phyloP scores from a whole-genome alignment of 495 filamentous ascomycete species.

The Penicillium bovifimosum region DNA sequence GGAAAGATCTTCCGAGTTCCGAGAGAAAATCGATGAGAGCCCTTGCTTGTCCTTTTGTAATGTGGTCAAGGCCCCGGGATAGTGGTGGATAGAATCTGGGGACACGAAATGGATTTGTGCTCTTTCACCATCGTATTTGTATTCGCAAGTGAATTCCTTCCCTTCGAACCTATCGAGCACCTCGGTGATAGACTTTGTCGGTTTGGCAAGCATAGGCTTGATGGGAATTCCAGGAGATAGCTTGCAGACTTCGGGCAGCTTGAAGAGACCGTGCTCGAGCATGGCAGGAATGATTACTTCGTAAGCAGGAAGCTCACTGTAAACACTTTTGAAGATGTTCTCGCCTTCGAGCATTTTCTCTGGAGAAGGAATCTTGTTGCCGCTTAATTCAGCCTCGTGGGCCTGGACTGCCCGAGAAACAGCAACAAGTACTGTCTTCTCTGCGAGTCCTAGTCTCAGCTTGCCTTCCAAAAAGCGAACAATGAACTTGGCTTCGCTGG shows the following conservation, averaged over 20 bases:
- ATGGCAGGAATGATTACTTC: constrained; percentile 90
- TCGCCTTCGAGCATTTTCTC: constrained; percentile 79
- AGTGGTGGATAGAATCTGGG: constrained; percentile 66
- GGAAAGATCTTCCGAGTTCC: constrained; percentile 92
- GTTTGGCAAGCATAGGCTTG: constrained; percentile 98
- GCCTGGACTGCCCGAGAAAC: constrained; percentile 81
- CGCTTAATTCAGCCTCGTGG: constrained; percentile 67
- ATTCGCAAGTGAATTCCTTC: constrained; percentile 95
- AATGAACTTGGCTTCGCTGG: constrained; percentile 91
- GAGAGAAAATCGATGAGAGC: constrained; percentile 85
- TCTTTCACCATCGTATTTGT: constrained; percentile 96
- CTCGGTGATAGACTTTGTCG: constrained; percentile 97
- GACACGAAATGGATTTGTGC: constrained; percentile 97
- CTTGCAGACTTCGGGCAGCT: constrained; percentile 79
- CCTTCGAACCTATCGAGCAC: constrained; percentile 95
- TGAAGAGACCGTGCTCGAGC: constrained; percentile 77
- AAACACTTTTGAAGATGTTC: constrained; percentile 78
- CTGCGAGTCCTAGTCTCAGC: constrained; percentile 81
- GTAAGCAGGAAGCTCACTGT: constrained; percentile 91
- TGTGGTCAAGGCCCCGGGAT: constrained; percentile 41
- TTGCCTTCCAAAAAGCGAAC: constrained; percentile 93
- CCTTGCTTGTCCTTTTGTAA: constrained; percentile 53
- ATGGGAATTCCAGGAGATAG: constrained; percentile 89
- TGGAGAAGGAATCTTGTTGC: constrained; percentile 60
- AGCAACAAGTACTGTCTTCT: constrained; percentile 84